phyloP scores from a whole-genome alignment of 345 rosid species.

The Bruguiera sexangula region DNA sequence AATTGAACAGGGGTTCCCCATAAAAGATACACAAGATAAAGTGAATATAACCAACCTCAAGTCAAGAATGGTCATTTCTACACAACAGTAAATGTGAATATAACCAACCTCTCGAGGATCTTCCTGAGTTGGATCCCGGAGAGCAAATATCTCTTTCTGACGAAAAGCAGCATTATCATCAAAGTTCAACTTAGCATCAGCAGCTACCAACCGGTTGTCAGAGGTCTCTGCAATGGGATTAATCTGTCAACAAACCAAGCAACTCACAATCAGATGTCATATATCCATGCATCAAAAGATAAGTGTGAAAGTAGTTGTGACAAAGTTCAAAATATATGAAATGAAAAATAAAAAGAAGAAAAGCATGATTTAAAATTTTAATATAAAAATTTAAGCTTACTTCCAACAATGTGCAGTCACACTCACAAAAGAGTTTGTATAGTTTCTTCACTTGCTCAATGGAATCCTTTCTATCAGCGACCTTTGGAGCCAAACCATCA shows the following conservation, averaged over 20 bases:
- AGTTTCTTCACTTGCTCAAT: constrained; percentile 98
- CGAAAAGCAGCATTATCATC: constrained; percentile 97
- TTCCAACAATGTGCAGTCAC: constrained; percentile 95
- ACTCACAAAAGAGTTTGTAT: constrained; percentile 71
- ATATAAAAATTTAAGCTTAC: constrained; percentile 39
- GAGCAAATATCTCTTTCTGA: constrained; percentile 72
- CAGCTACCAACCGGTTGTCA: constrained; percentile 82
- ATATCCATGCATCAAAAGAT: constrained; percentile 2
- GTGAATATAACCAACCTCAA: no score
- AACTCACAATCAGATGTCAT: background rate
- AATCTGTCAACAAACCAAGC: constrained; percentile 46
- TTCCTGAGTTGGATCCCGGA: constrained; percentile 93
- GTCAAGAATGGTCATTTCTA: background rate
- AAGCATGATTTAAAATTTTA: background rate
- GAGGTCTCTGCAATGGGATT: constrained; percentile 97
- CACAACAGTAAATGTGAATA: background rate
- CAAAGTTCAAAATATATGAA: background rate
- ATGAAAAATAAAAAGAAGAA: background rate
- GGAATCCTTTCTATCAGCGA: constrained; percentile 74
- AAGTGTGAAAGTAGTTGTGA: background rate
- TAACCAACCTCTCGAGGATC: constrained; percentile 89
- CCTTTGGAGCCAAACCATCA: constrained; percentile 87
- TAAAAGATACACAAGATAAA: no score
- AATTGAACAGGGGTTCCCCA: no score
- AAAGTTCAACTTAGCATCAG: constrained; percentile 98